Conservation (phyloP, 495 filamentous ascomycete species). For the Collariella sp. region DNA sequence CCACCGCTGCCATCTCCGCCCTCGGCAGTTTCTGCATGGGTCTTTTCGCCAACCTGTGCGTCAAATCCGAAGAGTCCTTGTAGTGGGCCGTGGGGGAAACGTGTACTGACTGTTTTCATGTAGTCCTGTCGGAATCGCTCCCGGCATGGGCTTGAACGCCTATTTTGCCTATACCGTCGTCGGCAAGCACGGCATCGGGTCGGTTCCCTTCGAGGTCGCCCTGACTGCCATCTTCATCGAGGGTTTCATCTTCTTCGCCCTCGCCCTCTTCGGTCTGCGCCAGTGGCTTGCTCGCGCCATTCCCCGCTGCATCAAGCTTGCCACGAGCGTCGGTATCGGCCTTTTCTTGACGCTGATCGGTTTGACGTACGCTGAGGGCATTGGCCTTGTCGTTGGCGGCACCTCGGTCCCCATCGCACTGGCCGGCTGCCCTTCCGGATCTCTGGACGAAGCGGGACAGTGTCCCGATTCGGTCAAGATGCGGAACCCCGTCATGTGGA, state of each 20-base stretch:
- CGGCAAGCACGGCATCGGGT: constrained; percentile 57
- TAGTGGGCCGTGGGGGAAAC: background rate
- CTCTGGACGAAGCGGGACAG: constrained; percentile 31
- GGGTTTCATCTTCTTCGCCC: constrained; percentile 59
- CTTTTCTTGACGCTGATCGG: constrained; percentile 75
- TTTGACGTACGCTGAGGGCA: constrained; percentile 68
- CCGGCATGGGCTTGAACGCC: constrained; percentile 78
- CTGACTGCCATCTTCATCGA: constrained; percentile 79
- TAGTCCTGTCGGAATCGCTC: constrained; percentile 66
- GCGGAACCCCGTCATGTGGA: constrained; percentile 70
- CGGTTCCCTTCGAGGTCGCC: constrained; percentile 59
- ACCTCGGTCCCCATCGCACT: constrained; percentile 53
- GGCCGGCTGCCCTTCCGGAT: constrained; percentile 51
- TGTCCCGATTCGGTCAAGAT: constrained; percentile 53
- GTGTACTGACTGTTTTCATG: constrained; percentile 13
- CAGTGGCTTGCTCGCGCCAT: constrained; percentile 77
- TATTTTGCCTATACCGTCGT: constrained; percentile 82
- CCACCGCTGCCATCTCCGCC: constrained; percentile 68
- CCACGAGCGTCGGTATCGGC: constrained; percentile 74
- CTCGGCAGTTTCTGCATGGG: constrained; percentile 67
- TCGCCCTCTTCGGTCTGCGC: constrained; percentile 66
- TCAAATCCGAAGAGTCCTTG: background rate
- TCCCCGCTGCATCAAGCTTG: constrained; percentile 70
- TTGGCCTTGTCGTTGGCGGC: constrained; percentile 59
- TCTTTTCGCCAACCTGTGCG: constrained; percentile 51